Conservation (phyloP, 441 rosid species). For the Euphorbia celastroides region DNA sequence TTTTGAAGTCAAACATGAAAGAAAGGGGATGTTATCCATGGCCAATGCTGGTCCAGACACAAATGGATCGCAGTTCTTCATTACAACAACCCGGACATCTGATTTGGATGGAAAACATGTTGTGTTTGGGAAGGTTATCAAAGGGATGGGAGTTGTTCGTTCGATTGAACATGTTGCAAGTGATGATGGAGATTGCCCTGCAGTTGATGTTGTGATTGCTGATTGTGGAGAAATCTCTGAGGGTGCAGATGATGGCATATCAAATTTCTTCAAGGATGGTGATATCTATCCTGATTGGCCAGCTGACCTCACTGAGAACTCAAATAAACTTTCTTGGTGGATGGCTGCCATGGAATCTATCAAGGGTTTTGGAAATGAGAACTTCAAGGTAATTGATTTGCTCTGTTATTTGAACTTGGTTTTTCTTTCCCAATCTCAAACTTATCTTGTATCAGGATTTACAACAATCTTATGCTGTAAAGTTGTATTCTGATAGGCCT, state of each 20-base stretch:
- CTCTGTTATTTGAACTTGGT: not conserved
- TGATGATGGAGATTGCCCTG: slow-evolving; percentile 52
- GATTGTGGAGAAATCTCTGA: slow-evolving; percentile 82
- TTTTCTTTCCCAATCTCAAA: not conserved
- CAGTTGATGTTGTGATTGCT: slow-evolving; percentile 44
- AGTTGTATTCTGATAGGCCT: not conserved
- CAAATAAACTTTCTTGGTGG: slow-evolving; percentile 85
- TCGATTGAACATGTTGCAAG: slow-evolving; percentile 66
- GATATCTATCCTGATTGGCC: slow-evolving; percentile 92
- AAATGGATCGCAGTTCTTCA: slow-evolving; percentile 91
- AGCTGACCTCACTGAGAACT: slow-evolving; percentile 59
- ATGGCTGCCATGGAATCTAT: slow-evolving; percentile 71
- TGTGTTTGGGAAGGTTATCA: slow-evolving; percentile 78
- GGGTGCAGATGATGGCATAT: slow-evolving; percentile 74
- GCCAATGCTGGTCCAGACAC: slow-evolving; percentile 85
- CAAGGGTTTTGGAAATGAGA: slow-evolving; percentile 72
- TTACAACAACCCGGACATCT: slow-evolving; percentile 76
- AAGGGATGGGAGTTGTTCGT: slow-evolving; percentile 95
- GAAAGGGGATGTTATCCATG: slow-evolving; percentile 95
- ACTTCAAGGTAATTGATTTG: slow-evolving; percentile 50
- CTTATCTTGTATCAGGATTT: not conserved
- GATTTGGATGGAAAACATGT: slow-evolving; percentile 95
- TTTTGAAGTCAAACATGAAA: slow-evolving; percentile 84
- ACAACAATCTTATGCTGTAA: not conserved
- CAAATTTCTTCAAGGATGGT: slow-evolving; percentile 80